Percentiles rank a stretch among this genome's conserved stretches.
phyloP scores from a whole-genome alignment of 371 early-diverging fungal species.

The Capniomyces stellatus region DNA sequence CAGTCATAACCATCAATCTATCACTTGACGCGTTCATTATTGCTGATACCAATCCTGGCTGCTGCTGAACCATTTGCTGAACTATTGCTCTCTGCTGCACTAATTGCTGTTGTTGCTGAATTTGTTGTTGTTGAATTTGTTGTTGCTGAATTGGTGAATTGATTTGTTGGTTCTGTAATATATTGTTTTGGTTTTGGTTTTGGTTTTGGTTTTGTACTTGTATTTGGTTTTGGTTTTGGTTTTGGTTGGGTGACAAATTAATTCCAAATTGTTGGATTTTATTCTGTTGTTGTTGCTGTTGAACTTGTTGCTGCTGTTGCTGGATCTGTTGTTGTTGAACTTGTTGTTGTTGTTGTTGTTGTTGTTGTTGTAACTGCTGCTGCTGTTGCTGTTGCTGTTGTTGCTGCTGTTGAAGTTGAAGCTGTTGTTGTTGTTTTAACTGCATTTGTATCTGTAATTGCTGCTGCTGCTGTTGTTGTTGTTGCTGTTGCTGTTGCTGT shows the following conservation, averaged over 20 bases:
- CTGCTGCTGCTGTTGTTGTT: background rate
- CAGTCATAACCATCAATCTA: background rate
- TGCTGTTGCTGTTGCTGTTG: constrained; percentile 7
- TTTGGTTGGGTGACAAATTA: background rate
- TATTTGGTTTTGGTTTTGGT: background rate
- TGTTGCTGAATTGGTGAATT: background rate
- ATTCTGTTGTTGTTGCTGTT: constrained; percentile 1
- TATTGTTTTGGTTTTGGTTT: background rate
- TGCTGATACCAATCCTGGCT: constrained; percentile 1
- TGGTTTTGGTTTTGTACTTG: background rate
- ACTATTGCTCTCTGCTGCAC: constrained; percentile 2
- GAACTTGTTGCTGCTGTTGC: constrained; percentile 2
- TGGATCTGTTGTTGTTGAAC: background rate
- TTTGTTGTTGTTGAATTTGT: constrained; percentile 1
- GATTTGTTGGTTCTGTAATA: background rate
- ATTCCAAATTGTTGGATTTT: background rate
- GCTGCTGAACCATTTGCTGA: constrained; percentile 2
- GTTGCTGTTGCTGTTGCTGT: background rate
- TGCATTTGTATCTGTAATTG: background rate
- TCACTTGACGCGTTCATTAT: background rate
- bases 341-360: constrained; percentile 3
- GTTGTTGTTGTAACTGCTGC: background rate
- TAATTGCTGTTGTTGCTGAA: background rate
- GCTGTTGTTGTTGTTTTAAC: constrained; percentile 6
- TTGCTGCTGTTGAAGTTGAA: constrained; percentile 6